Base-by-base conservation (phyloP, 169 alveolate species). In the Eimeria sp. region DNA sequence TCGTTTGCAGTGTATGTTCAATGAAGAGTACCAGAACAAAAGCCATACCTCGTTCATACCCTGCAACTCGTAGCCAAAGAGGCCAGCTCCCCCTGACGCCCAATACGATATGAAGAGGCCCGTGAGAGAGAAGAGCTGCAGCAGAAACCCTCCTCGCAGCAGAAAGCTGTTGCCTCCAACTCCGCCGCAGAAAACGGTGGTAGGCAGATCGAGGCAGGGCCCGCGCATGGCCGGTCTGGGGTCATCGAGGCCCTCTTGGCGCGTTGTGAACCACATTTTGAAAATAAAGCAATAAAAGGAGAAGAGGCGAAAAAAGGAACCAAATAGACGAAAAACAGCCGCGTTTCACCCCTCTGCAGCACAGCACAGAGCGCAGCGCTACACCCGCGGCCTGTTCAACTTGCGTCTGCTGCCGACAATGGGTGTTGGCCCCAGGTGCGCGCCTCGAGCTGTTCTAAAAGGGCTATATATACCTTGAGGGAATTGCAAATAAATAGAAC, bases 181-280 rank as follows among this genome's bases (percentile, higher is more conserved):
- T 4, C 75, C 43, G 47, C 95, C 95, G 22, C 95, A 91, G 67
- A 83, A 75, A 95, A 98, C 96, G 84, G 97, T 65, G 27, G 97
- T 97, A 76, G 96, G 97, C 92, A 98, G 96, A 78, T 98, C 97
- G 93, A 98, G 96, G 86, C 98, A 98, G 67, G 99, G 99, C 61
- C 98, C 99, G 95, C 99, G 97, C 92, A 96, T 97, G 43, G 98
- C 97, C 61, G 98, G 99, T 91, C 98, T 96, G 40, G 98, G 98
- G 95, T 98, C 99, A 93, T 98, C 99, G 58, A 98, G 97, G 27
- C 98, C 98, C 94, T 98, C 99, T 98, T 97, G 98, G 93, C 99
- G 97, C n/a, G 99, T 98, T 22, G 99, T 96, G 92, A 97, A 97
- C 99, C 99, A 98, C 98, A 98, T 98, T 25, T 86, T 95, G 43